Conservation (phyloP, 208 protist species). For the Angomonas ambiguus region DNA sequence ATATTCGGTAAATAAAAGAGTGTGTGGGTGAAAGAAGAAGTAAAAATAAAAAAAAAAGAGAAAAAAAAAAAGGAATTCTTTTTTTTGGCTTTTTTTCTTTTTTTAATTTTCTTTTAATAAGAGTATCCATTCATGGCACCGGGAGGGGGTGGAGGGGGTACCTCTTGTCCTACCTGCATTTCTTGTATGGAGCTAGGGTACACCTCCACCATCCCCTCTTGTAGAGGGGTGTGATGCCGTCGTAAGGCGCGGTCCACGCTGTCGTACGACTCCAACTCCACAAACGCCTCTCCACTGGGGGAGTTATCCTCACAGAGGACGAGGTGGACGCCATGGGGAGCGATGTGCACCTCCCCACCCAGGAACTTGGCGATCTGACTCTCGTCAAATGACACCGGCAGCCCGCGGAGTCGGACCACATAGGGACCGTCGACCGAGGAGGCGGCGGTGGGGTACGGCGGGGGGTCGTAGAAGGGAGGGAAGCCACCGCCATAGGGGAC, state of each 20-base stretch:
- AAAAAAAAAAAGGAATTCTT: conserved; percentile 12
- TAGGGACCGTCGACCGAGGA: background rate
- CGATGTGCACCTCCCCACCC: background rate
- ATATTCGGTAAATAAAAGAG: background rate
- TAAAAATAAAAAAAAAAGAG: conserved; percentile 15
- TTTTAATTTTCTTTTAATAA: background rate
- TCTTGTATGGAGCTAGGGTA: background rate
- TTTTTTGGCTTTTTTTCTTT: background rate
- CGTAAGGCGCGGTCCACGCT: background rate
- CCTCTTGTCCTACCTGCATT: background rate
- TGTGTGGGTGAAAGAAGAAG: no score
- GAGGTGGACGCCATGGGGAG: conserved; percentile 3
- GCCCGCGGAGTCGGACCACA: background rate
- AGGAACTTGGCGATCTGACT: conserved; percentile 1
- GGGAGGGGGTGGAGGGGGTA: background rate
- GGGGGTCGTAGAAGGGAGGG: background rate
- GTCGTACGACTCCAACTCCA: background rate
- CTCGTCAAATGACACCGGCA: background rate
- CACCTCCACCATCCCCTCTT: background rate
- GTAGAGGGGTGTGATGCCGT: background rate
- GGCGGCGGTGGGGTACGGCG: background rate
- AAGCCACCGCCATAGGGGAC: background rate
- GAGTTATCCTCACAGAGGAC: background rate
- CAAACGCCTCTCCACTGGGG: background rate
- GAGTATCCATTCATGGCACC: background rate